Percentiles rank a stretch among this genome's conserved stretches.
Conservation (phyloP, 23 red algal species). For the Gracilariopsis chorda region DNA sequence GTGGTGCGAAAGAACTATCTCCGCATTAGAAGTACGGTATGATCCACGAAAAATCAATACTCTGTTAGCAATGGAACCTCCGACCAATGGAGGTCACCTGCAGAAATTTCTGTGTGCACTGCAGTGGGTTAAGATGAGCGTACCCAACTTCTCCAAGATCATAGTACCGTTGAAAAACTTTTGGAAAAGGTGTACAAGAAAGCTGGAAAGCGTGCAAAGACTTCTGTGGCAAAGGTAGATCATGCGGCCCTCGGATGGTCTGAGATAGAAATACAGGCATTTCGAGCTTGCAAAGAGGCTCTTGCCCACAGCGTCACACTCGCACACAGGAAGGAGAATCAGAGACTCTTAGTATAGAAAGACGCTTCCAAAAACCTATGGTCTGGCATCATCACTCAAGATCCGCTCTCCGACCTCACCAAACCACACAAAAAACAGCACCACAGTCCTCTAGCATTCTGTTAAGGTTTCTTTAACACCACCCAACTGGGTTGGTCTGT, state of each 20-base stretch:
- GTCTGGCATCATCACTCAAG: neutral
- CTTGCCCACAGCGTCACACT: neutral
- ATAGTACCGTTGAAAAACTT: neutral
- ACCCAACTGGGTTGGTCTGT: too few species aligned
- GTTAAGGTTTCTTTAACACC: neutral
- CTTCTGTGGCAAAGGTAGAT: neutral
- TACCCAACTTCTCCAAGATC: neutral
- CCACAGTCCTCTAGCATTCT: neutral
- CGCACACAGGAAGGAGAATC: neutral
- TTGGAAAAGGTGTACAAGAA: neutral
- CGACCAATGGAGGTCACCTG: slow-evolving; percentile 1
- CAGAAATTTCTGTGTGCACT: slow-evolving; percentile 43
- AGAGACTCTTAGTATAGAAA: neutral
- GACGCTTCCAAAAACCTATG: neutral
- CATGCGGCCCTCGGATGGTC: neutral
- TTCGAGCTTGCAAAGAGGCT: neutral
- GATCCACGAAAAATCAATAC: too few species aligned
- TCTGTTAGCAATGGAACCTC: too few species aligned
- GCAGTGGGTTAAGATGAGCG: neutral
- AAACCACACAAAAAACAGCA: neutral
- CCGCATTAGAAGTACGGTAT: too few species aligned
- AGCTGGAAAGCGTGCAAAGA: neutral
- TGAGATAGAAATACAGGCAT: neutral
- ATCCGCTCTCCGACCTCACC: neutral
- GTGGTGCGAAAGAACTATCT: too few species aligned